Evolutionary conservation across 2,329 filamentous ascomycete genomes (phyloP).

Genomic region (Epichloe hybrida): DNA sequence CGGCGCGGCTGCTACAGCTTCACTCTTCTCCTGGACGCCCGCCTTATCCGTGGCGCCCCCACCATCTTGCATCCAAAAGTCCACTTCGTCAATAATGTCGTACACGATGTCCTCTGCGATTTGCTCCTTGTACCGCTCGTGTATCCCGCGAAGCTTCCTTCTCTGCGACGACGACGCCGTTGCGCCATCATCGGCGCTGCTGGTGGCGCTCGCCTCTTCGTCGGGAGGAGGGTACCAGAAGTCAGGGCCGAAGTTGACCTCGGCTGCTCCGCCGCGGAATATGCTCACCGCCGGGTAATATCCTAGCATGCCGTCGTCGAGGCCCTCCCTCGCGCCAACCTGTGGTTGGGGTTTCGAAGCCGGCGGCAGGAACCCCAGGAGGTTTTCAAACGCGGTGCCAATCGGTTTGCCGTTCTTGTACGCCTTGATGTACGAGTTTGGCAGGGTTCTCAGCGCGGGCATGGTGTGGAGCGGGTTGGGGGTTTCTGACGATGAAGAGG

Average conservation of each 20-base stretch:
- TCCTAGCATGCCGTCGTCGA: constrained; percentile 89
- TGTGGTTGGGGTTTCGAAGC: constrained; percentile 63
- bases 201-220: constrained; percentile 31
- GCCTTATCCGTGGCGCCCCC: constrained; percentile 34
- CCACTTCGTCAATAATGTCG: constrained; percentile 88
- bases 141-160: constrained; percentile 43
- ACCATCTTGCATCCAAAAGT: constrained; percentile 68
- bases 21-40: constrained; percentile 30
- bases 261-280: constrained; percentile 79
- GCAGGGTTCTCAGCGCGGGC: constrained; percentile 71
- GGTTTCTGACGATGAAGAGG: constrained; percentile 33
- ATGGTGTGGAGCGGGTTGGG: constrained; percentile 61
- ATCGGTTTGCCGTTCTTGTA: constrained; percentile 86
- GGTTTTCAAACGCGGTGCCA: constrained; percentile 76
- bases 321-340: constrained; percentile 66
- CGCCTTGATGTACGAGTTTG: constrained; percentile 71
- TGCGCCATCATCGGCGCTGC: constrained; percentile 26
- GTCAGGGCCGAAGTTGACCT: constrained; percentile 86
- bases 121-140: constrained; percentile 79
- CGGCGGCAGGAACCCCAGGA: constrained; percentile 83
- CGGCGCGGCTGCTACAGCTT: constrained; percentile 28
- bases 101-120: constrained; percentile 89
- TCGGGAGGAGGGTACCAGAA: constrained; percentile 73
- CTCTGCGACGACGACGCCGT: constrained; percentile 9
- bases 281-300: constrained; percentile 92